Base-by-base conservation (phyloP, 2,329 filamentous ascomycete species). In the Coleophoma cylindrospora region DNA sequence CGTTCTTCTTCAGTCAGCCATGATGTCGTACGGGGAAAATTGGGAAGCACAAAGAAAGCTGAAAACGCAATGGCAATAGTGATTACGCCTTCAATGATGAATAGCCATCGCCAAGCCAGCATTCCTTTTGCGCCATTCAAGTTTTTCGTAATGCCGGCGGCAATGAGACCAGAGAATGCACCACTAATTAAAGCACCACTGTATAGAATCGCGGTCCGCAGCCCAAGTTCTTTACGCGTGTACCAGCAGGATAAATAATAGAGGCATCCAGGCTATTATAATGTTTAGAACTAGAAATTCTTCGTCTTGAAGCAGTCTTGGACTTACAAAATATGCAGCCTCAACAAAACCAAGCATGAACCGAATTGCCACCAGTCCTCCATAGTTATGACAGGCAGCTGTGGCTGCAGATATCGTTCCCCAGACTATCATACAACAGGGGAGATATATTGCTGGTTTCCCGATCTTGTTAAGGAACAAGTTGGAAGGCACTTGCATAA, bases 171-270 rank as follows among this genome's bases (percentile, higher is more conserved):
- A 0, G 84, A 86, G 60, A 90, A 89, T 1, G 86, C 86, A 4
- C 85, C 84, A 1, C 83, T 85, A 17, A 90, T 77, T 27, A 89
- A 71, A 0, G 82, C 81, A 0, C 85, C 87, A 0, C 83, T 81
- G 64, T 87, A 87, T 7, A 88, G 73, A 17, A 84, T 70, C 2
- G 83, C 81, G 13, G 81, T 86, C 10, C 84, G 74, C n/a, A 86
- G 68, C 10, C 78, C 80, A 2, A 87, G 71, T 63, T 87, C 86
- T 54, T 81, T 80, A 41, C 84, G 75, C 0, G 83, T 88, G 59
- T 89, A 89, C 84, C 85, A 88, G 48, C 72, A 75, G 51, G 70
- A 74, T 36, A 87, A 72, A 56, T 81, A 86, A 68, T 83, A 87
- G 3, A 86, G 66, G 57, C 80, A 80, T 10, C 80, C 79, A 1